phyloP scores from a whole-genome alignment of 257 asterid species.

The Echium plantagineum region DNA sequence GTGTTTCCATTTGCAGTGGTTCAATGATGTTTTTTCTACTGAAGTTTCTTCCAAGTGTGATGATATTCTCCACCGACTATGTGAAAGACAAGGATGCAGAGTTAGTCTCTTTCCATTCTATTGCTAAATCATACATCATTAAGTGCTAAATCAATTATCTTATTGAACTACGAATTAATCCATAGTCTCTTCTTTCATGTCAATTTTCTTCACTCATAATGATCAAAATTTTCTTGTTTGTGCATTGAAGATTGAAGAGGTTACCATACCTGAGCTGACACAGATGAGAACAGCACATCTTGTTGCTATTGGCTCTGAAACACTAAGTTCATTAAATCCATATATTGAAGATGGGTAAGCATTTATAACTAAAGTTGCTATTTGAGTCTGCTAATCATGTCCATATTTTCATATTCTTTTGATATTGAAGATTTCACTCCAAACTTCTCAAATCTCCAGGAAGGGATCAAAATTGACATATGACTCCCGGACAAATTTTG shows the following conservation, averaged over 20 bases:
- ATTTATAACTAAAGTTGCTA: conserved; percentile 10
- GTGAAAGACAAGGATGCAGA: conserved; percentile 74
- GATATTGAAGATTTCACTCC: background rate
- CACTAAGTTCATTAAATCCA: conserved; percentile 59
- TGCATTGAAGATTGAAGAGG: conserved; percentile 64
- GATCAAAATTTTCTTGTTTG: conserved; percentile 17
- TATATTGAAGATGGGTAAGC: conserved; percentile 76
- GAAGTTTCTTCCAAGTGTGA: conserved; percentile 77
- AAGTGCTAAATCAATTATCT: background rate
- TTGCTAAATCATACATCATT: background rate
- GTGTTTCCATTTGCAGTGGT: conserved; percentile 39
- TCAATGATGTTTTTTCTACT: conserved; percentile 83
- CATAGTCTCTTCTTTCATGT: background rate
- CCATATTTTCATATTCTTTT: background rate
- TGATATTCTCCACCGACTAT: conserved; percentile 58
- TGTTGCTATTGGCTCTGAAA: conserved; percentile 84
- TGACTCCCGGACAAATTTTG: conserved; percentile 78
- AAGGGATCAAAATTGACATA: conserved; percentile 43
- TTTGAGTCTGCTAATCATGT: background rate
- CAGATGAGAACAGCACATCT: conserved; percentile 91
- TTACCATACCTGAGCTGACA: conserved; percentile 76
- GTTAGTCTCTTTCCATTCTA: conserved; percentile 29
- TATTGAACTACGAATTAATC: background rate
- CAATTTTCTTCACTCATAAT: background rate
- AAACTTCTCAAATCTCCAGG: conserved; percentile 28